These are phyloP conservation scores for Pogostemon cablin DNA, from an alignment of 257 asterid species.

Conservation along the genomic window DNA sequence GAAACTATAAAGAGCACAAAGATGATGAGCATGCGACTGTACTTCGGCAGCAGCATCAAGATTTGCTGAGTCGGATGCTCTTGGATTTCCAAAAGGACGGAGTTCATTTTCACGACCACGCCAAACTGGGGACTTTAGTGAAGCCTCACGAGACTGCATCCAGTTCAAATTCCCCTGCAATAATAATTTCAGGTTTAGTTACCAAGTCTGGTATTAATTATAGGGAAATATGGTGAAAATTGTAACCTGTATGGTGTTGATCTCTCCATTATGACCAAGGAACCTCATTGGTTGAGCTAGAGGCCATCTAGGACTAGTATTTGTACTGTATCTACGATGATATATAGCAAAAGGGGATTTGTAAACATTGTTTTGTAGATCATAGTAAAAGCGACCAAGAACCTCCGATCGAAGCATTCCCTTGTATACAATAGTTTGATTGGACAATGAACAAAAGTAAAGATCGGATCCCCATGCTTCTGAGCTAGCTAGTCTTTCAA, in stretches of 20 bases:
- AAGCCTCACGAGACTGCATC: conserved; percentile 99
- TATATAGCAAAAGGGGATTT: conserved; percentile 94
- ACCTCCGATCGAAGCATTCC: conserved; percentile 98
- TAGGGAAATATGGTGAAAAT: conserved; percentile 18
- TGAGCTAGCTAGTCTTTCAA: conserved; percentile 68
- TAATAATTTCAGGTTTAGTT: conserved; percentile 29
- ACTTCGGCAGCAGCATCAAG: conserved; percentile 98
- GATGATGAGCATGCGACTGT: conserved; percentile 35
- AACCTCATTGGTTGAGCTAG: conserved; percentile 99
- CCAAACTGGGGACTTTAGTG: conserved; percentile 95
- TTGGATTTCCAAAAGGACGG: conserved; percentile 95
- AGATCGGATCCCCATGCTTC: conserved; percentile 88
- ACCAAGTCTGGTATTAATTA: conserved; percentile 22
- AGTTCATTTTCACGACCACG: conserved; percentile 95
- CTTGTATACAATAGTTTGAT: conserved; percentile 95
- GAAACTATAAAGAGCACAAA: conserved; percentile 9
- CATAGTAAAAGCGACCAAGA: conserved; percentile 87
- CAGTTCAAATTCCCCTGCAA: conserved; percentile 96
- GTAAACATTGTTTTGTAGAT: conserved; percentile 75
- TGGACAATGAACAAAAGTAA: conserved; percentile 95
- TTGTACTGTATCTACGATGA: conserved; percentile 96
- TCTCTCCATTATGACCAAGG: conserved; percentile 99
- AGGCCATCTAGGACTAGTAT: conserved; percentile 99
- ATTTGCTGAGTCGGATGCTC: conserved; percentile 99
- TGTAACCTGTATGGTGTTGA: conserved; percentile 94